Conservation (phyloP, 2,329 filamentous ascomycete species). For the Trichoderma cornu-damae region DNA sequence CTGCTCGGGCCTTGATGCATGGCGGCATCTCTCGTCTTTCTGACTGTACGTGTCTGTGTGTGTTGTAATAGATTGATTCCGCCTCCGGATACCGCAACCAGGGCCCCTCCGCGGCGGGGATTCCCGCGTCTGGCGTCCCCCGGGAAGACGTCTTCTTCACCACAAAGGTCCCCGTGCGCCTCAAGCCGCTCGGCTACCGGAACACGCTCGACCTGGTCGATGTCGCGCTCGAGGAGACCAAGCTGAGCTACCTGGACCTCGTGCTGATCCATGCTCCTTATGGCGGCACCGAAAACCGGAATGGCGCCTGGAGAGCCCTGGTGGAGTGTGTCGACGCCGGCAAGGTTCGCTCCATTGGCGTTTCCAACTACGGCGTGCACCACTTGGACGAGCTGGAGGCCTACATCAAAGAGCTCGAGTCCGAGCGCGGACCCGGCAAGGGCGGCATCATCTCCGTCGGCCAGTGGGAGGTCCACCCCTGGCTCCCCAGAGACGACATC, state of each 20-base stretch:
- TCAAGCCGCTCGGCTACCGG: conserved; percentile 49
- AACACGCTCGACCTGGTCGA: conserved; percentile 59
- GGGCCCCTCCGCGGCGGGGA: conserved; percentile 42
- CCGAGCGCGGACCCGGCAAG: conserved; percentile 55
- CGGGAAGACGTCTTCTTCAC: conserved; percentile 52
- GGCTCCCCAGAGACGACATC: conserved; percentile 75
- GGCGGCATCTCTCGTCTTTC: too few relatives aligned
- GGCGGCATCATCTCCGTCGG: conserved; percentile 74
- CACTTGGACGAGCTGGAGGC: conserved; percentile 57
- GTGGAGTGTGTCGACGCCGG: conserved; percentile 59
- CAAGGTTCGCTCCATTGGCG: conserved; percentile 56
- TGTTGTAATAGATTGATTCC: conserved; percentile 43
- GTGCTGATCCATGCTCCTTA: conserved; percentile 59
- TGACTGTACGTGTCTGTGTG: too few relatives aligned
- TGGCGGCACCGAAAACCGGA: conserved; percentile 50
- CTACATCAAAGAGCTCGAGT: conserved; percentile 57
- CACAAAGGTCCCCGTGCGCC: conserved; percentile 47
- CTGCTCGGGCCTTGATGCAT: neutral
- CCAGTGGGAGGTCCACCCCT: conserved; percentile 88
- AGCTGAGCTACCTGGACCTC: conserved; percentile 63
- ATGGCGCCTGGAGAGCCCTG: conserved; percentile 57
- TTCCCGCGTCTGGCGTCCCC: conserved; percentile 39
- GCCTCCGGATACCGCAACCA: conserved; percentile 50
- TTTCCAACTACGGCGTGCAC: conserved; percentile 62
- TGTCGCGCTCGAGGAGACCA: conserved; percentile 56